Evolutionary conservation across 2,329 filamentous ascomycete species (phyloP).

Genomic region (Lachnellula hyalina): DNA sequence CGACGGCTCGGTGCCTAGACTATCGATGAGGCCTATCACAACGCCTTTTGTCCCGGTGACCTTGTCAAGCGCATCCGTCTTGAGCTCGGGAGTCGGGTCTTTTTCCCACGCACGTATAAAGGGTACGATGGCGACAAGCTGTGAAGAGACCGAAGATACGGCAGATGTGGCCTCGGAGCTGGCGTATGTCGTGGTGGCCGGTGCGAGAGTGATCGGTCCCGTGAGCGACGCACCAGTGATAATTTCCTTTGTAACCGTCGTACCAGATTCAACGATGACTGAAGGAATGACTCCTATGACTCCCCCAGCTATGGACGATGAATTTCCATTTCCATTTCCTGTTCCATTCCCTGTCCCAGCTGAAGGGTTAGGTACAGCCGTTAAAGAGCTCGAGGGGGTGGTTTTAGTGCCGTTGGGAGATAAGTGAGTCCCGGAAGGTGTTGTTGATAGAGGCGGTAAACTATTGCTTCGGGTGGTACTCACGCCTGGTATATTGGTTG

Average conservation of each 20-base stretch:
- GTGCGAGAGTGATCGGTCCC: background rate
- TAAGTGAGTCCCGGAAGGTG: background rate
- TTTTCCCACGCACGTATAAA: background rate
- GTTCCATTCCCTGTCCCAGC: background rate
- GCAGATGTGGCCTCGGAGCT: background rate
- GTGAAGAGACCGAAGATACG: background rate
- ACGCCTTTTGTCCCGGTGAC: background rate
- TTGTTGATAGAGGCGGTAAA: background rate
- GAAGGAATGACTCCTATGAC: background rate
- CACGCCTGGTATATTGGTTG: background rate
- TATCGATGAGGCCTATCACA: background rate
- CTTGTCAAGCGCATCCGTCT: background rate
- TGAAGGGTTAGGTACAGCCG: background rate
- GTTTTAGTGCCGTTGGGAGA: background rate
- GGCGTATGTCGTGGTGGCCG: background rate
- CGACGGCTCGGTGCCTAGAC: background rate
- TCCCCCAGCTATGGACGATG: background rate
- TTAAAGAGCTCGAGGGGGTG: background rate
- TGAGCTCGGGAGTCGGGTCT: background rate
- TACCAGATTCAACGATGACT: conserved; percentile 1
- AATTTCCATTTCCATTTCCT: background rate
- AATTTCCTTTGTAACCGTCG: background rate
- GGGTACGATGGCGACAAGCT: background rate
- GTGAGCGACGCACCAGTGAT: background rate
- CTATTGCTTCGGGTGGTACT: background rate